Evolutionary conservation across 345 rosid genomes (phyloP), one percentile per base, ranked within the genome.

Genomic region (Eucalyptus marginata): DNA sequence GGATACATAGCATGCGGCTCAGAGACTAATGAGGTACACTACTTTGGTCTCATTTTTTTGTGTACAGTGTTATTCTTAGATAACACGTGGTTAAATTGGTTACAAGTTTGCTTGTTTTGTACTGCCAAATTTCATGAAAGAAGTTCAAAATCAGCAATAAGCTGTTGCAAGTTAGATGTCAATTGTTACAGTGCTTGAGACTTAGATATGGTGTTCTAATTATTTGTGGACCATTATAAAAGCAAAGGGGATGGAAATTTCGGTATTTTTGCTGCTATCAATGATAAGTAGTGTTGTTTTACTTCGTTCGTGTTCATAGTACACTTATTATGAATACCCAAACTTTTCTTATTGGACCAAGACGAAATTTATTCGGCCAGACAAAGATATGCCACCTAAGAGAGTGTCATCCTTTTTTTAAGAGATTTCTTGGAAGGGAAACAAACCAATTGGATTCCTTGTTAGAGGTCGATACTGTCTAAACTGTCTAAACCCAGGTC

Each of bases 1-100:
- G 99, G 99, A 91, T 97, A 97, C 91, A 94, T 97, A 90, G 95
- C 98, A 50, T 96, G 98, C 44, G 99, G 99, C 88, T 97, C 99
- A 68, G 99, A 97, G 93, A 96, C 99, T 27, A 97, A 97, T 89
- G 99, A 97, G 99, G 99, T 97, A 93, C 71, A 68, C 59, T 86
- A 36, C 8, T 80, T 89, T 40, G 83, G 47, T 76, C 27, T 76
- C 47, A 36, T 44, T 76, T 76, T 76, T 76, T 24, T 36, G 83
- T 86, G 66, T 86, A n/a, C 43, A n/a, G 27, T 31, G 47, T 86
- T 54, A 50, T 49, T 17, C 40, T 51, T 29, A 31, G 87, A 49
- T 51, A 17, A 86, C 20, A n/a, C 6, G 24, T 2, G 25, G 12
- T 40, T 31, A 29, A 31, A 86, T 86, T 47, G 52, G 87, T 36